Evolutionary conservation across 176 grass and related monocot species (phyloP), one percentile per base, ranked within the genome.

Genomic region (Aegilops longissima): DNA sequence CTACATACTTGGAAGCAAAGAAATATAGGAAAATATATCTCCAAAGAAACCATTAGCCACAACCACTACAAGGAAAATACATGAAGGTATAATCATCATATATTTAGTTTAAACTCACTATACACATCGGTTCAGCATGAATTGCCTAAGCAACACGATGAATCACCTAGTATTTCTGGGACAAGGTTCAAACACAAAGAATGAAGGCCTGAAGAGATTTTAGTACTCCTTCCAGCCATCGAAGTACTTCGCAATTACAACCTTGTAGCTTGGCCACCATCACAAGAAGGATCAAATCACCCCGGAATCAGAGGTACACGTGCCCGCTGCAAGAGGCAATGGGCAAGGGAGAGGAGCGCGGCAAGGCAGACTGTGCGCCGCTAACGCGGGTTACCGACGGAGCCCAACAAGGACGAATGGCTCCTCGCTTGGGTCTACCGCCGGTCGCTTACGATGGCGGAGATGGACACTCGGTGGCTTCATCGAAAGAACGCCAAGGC

Each of bases 241-340:
- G 63, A 95, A 98, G 85, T 95, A 95, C 72, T 85, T 97, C 38
- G 89, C 91, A 64, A 95, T 90, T 24, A 86, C 77, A 34, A 80
- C 52, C 16, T 58, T 58, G 16, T 58, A 58, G 52, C 52, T 58
- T 0, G 4, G 61, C 9, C 20, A 61, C 2, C 20, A 23, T n/a
- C 7, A 20, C 61, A 24, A 8, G 36, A 71, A 39, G 61, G 61
- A 64, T 27, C 2, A 66, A 67, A 29, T 67, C 27, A 29, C 29
- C 29, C 25, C 25, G 25, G 25, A 25, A 25, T 25, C 25, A 25
- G 25, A 25, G 25, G 25, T 25, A 25, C 25, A 25, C 25, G 25
- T 25, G 25, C 25, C 25, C 25, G 25, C 25, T 25, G 25, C 25
- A 25, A 25, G 25, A 25, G 25, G 25, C 25, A 25, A 25, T 25